Conservation (phyloP, 768 basidiomycete genomes). For the Pulveroboletus ravenelii region DNA sequence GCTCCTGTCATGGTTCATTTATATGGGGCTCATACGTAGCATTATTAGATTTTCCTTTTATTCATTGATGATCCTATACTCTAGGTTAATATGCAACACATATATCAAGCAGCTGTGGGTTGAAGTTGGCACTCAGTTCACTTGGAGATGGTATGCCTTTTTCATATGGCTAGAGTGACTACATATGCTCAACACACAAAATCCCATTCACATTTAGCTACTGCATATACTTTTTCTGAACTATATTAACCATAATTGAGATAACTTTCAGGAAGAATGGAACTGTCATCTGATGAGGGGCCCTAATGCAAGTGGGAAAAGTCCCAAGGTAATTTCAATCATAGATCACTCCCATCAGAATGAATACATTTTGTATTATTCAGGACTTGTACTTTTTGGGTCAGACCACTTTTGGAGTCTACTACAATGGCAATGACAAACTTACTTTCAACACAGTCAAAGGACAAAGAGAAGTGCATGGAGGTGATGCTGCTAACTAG, state of each 20-base stretch:
- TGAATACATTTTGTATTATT: background rate
- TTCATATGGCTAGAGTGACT: conserved; percentile 7
- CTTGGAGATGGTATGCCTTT: conserved; percentile 22
- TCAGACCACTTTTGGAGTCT: background rate
- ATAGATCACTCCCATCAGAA: too few relatives aligned
- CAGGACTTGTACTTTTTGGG: background rate
- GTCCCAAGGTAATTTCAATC: too few relatives aligned
- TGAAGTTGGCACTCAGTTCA: conserved; percentile 27
- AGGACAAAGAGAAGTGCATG: background rate
- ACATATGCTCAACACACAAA: background rate
- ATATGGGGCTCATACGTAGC: background rate
- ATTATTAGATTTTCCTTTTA: too few relatives aligned
- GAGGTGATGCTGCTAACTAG: too few relatives aligned
- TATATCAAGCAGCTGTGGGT: conserved; percentile 29
- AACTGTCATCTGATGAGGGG: too few relatives aligned
- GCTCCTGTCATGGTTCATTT: background rate
- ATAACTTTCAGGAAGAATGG: too few relatives aligned
- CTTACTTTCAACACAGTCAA: too few relatives aligned
- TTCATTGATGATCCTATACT: too few relatives aligned
- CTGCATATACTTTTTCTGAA: too few relatives aligned
- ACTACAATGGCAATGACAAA: too few relatives aligned
- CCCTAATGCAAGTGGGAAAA: too few relatives aligned
- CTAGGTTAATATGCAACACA: conserved; percentile 14
- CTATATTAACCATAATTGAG: too few relatives aligned
- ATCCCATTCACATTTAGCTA: background rate